phyloP scores from a whole-genome alignment of 2,329 filamentous ascomycete genomes.

The Albifimbria verrucaria region DNA sequence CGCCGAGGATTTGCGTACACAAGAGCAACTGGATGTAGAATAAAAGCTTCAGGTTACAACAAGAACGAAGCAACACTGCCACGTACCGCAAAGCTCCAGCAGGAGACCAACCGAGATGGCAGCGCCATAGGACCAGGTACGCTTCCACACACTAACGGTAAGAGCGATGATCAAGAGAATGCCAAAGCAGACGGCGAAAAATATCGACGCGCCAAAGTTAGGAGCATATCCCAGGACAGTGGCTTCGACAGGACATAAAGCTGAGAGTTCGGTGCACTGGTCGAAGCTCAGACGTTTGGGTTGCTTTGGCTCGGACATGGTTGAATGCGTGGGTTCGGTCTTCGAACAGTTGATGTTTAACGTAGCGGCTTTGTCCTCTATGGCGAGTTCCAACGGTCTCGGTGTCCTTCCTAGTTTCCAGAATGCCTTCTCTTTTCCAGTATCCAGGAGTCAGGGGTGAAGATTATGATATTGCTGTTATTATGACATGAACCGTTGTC shows the following conservation, averaged over 20 bases:
- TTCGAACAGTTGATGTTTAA: too few relatives aligned
- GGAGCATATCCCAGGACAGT: conserved; percentile 57
- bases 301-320: conserved; percentile 6
- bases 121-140: conserved; percentile 52
- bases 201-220: conserved; percentile 52
- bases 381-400: too few relatives aligned
- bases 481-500: not conserved
- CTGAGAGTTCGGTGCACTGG: conserved; percentile 31
- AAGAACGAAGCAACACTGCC: not conserved
- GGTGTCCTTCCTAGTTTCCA: too few relatives aligned
- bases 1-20: too few relatives aligned
- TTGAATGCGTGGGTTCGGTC: not conserved
- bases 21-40: too few relatives aligned
- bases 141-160: conserved; percentile 42
- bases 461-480: too few relatives aligned
- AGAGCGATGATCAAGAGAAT: conserved; percentile 39
- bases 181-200: conserved; percentile 50
- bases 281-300: conserved; percentile 18
- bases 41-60: too few relatives aligned
- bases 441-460: too few relatives aligned
- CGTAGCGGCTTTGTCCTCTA: too few relatives aligned
- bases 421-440: not conserved
- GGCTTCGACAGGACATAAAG: conserved; percentile 44
- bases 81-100: conserved; percentile 48
- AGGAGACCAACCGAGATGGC: conserved; percentile 47